Evolutionary conservation across 352 stramenopile species (phyloP), one percentile per base, ranked within the genome.

Genomic region (Pythium aristosporum): DNA sequence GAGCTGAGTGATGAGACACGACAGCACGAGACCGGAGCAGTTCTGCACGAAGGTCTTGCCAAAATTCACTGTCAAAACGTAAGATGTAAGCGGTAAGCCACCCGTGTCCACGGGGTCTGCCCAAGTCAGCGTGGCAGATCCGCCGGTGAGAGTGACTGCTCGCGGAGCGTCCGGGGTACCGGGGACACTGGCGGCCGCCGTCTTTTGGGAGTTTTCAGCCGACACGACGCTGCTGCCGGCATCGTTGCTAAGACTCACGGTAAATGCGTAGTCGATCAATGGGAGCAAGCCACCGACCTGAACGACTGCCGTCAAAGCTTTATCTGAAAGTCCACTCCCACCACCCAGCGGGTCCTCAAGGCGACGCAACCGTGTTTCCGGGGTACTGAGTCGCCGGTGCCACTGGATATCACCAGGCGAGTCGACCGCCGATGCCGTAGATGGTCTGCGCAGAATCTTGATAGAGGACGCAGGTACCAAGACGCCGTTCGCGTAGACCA

Each of bases 81-180:
- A 87, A 0, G 69, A 79, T 13, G 62, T 76, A n/a, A 89, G 57
- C 1, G 78, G 69, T 11, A 74, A 41, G 10, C 80, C 80, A 10
- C 80, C 80, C 0, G 71, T 82, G 34, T 89, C 80, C 1, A 89
- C 65, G 0, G 80, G 78, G 32, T 85, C 73, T 0, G 25, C 47
- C 80, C 80, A 89, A 2, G 16, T 37, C 1, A 89, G 23, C 8
- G 47, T 53, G 47, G 87, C 64, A 0, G 80, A 68, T 3, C 80
- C 80, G 7, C 80, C 80, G 1, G 78, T 88, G 8, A 73, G 62
- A 0, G 10, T 8, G 12, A 32, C 52, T 0, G 64, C 36, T 5
- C 9, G 69, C 0, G 78, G 80, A 11, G 68, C 21, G 4, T 73
- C 58, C 4, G 78, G 76, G 15, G 47, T 51, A 4, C 49, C 75